Evolutionary conservation across 176 grass and related monocot genomes (phyloP).

Genomic region (Areca catechu): DNA sequence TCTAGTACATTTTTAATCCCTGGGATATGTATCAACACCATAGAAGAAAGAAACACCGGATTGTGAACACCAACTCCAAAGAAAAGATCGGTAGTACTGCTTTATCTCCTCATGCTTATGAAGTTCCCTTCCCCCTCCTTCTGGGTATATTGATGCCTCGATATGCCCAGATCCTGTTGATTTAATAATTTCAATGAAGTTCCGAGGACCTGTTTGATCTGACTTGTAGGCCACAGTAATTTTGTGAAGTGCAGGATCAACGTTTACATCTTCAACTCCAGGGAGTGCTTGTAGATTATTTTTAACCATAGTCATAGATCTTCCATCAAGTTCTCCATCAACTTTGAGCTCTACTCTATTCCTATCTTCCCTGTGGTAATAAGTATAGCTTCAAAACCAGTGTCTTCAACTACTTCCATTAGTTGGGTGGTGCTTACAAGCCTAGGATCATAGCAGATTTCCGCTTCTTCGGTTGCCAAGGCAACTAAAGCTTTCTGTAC

Average conservation of each 20-base stretch:
- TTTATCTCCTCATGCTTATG: constrained; percentile 66
- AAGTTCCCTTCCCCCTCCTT: constrained; percentile 59
- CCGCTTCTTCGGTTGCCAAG: constrained; percentile 87
- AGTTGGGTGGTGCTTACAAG: constrained; percentile 40
- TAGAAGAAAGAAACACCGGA: constrained; percentile 90
- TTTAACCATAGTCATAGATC: constrained; percentile 41
- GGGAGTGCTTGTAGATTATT: constrained; percentile 71
- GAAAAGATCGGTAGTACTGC: constrained; percentile 60
- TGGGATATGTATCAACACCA: constrained; percentile 96
- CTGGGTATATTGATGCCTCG: constrained; percentile 63
- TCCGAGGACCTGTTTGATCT: constrained; percentile 72
- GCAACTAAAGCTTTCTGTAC: constrained; percentile 74
- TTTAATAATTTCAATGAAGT: constrained; percentile 78
- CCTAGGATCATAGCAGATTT: constrained; percentile 59
- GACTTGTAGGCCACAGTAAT: constrained; percentile 72
- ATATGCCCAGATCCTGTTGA: constrained; percentile 46
- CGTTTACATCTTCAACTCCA: constrained; percentile 53
- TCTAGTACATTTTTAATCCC: constrained; percentile 46
- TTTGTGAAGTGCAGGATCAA: constrained; percentile 52
- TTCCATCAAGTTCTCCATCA: constrained; percentile 40
- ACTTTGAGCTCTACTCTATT: constrained; percentile 75
- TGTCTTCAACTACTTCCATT: constrained; percentile 48
- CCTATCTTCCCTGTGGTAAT: constrained; percentile 75
- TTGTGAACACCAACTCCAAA: constrained; percentile 85
- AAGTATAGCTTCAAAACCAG: constrained; percentile 68